Percentiles rank a stretch among this genome's conserved stretches.
Conservation (phyloP, 73 alveolate species). For the Tetrahymena malaccensis region DNA sequence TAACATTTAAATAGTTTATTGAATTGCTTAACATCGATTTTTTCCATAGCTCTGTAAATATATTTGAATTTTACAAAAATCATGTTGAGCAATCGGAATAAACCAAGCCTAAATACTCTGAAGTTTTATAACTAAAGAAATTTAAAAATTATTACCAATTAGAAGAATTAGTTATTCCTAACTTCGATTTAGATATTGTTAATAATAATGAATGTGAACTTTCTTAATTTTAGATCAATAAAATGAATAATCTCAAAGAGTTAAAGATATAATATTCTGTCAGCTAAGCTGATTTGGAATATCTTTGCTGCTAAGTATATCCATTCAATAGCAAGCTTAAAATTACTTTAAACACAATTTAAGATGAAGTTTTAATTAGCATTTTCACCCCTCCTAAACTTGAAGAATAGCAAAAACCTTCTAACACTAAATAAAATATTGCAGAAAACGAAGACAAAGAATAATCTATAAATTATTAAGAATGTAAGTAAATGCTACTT, state of each 20-base stretch:
- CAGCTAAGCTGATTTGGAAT: not conserved
- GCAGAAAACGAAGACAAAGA: not conserved
- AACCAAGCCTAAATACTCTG: not conserved
- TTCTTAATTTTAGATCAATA: not conserved
- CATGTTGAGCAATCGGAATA: not conserved
- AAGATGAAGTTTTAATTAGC: not conserved
- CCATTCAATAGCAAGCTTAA: not conserved
- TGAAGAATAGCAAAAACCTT: not conserved
- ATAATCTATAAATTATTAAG: not conserved
- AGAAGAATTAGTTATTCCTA: not conserved
- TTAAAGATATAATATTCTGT: not conserved
- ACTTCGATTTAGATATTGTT: not conserved
- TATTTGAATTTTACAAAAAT: not conserved
- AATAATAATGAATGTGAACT: not conserved
- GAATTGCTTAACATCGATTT: not conserved
- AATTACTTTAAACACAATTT: not conserved
- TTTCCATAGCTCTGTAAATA: not conserved
- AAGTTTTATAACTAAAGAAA: not conserved
- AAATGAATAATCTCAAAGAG: not conserved
- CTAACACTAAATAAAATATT: not conserved
- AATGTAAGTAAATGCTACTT: not conserved
- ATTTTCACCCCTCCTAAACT: not conserved
- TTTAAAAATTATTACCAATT: not conserved
- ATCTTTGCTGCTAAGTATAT: not conserved
- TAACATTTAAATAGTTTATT: not conserved